Conservation (phyloP, 108 stramenopile genomes). For the Pseudonitzschia multiseries region DNA sequence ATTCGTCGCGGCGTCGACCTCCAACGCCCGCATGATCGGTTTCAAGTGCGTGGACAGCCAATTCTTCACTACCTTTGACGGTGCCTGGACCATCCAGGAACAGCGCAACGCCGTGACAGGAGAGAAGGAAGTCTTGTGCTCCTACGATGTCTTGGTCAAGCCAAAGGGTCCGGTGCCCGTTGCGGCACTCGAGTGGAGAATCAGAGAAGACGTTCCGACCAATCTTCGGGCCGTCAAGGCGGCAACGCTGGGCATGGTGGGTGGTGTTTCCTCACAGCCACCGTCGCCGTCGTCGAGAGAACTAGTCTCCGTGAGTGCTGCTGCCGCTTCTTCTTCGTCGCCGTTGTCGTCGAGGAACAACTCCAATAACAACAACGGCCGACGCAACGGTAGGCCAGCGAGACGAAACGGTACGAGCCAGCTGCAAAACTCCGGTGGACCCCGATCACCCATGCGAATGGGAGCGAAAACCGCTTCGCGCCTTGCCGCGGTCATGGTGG, state of each 20-base stretch:
- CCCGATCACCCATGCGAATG: not conserved
- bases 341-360: no score
- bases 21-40: constrained; percentile 40
- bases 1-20: constrained; percentile 25
- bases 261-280: not conserved
- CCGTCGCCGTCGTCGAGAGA: not conserved
- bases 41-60: constrained; percentile 86
- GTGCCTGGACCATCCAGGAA: constrained; percentile 71
- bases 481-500: constrained; percentile 8
- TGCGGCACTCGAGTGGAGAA: constrained; percentile 91
- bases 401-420: not conserved
- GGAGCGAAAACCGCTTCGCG: not conserved
- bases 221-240: constrained; percentile 85
- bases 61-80: constrained; percentile 89
- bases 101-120: constrained; percentile 19
- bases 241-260: constrained; percentile 57
- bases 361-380: no score
- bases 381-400: no score
- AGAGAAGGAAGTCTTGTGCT: constrained; percentile 51
- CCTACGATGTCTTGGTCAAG: constrained; percentile 82
- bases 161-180: constrained; percentile 95
- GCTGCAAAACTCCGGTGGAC: not conserved
- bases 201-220: constrained; percentile 91
- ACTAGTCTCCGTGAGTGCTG: not conserved
- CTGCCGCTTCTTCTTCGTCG: no score